A percentile compares a stretch with the other conserved stretches of the same genome.
These are phyloP conservation scores for Argentina anserina DNA, from an alignment of 306 rosid species.

Conservation along the genomic window DNA sequence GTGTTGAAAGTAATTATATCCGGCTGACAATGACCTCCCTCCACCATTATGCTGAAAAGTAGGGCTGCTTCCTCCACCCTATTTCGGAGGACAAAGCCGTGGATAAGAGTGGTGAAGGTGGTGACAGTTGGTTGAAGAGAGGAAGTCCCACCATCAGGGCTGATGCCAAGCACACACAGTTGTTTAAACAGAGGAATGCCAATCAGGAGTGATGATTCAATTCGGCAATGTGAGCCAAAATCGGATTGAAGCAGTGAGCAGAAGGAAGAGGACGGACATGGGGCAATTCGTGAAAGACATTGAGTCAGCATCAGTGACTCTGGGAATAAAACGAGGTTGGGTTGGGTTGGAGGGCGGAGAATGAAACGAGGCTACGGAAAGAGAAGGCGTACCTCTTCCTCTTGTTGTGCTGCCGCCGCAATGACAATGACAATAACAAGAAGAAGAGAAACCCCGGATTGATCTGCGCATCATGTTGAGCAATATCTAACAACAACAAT, in stretches of 20 bases:
- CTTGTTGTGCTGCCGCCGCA: too few species aligned
- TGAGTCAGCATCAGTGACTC: too few species aligned
- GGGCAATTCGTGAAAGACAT: too few species aligned
- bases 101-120: slow-evolving; percentile 23
- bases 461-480: too few species aligned
- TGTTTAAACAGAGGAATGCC: slow-evolving; percentile 4
- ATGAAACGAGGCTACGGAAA: too few species aligned
- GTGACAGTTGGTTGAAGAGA: slow-evolving; percentile 4
- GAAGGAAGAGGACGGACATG: slow-evolving; percentile 20
- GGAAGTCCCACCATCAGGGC: slow-evolving; percentile 24
- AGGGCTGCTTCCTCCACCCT: background rate
- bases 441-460: too few species aligned
- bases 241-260: slow-evolving; percentile 20
- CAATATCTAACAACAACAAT: too few species aligned
- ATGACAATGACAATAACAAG: too few species aligned
- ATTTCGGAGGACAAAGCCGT: slow-evolving; percentile 28
- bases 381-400: too few species aligned
- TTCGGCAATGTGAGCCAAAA: slow-evolving; percentile 18
- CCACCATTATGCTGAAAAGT: background rate
- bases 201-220: slow-evolving; percentile 7
- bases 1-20: slow-evolving; percentile 22
- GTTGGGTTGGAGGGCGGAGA: too few species aligned
- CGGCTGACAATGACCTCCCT: slow-evolving; percentile 8
- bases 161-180: too few species aligned
- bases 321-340: too few species aligned